phyloP scores from a whole-genome alignment of 768 basidiomycete genomes.

The Lentinula lateritia region DNA sequence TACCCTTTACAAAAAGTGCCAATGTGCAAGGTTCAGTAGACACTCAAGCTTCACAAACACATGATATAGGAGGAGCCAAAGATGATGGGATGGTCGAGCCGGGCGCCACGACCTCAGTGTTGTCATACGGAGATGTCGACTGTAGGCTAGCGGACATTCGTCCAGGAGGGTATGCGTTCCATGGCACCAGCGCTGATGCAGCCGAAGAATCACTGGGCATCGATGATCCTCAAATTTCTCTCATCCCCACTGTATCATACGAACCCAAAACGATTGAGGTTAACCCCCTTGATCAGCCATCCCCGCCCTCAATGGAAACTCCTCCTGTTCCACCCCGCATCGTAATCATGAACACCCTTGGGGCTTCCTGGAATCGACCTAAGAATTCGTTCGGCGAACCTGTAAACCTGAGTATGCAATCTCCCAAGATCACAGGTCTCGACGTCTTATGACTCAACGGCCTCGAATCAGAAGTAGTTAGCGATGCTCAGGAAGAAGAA shows the following conservation, averaged over 20 bases:
- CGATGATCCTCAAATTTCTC: background rate
- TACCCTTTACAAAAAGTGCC: background rate
- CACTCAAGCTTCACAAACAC: background rate
- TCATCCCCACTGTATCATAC: background rate
- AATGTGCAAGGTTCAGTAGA: background rate
- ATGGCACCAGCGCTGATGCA: background rate
- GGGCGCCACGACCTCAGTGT: no score
- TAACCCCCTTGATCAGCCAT: background rate
- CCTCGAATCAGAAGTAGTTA: constrained; percentile 34
- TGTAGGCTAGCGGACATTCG: background rate
- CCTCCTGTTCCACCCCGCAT: constrained; percentile 46
- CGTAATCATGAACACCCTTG: background rate
- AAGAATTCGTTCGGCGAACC: background rate
- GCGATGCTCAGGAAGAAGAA: constrained; percentile 5
- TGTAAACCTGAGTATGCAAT: no score
- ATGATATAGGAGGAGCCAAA: background rate
- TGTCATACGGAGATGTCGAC: background rate
- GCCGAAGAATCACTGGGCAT: background rate
- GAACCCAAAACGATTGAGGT: background rate
- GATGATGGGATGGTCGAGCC: background rate
- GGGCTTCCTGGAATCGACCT: constrained; percentile 2
- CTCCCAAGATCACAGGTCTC: constrained; percentile 17
- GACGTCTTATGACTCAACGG: constrained; percentile 83
- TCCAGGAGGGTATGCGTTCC: background rate
- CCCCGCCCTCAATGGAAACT: constrained; percentile 85